Conservation (phyloP, 1,284 basidiomycete species). For the Malassezia obtusa region DNA sequence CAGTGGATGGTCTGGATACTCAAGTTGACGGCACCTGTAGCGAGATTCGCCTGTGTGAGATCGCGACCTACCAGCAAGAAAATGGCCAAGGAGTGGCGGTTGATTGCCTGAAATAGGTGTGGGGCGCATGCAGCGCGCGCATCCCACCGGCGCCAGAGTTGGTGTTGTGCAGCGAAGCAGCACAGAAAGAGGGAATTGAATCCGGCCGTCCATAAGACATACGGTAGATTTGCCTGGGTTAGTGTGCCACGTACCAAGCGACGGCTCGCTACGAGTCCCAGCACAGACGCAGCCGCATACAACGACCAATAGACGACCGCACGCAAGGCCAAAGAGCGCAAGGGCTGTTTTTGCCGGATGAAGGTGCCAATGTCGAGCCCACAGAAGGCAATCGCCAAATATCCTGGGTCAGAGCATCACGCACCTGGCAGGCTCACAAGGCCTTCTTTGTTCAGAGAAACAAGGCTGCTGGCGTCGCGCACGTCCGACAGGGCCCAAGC, state of each 20-base stretch:
- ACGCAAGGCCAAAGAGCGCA: neutral
- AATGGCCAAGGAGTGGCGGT: conserved; percentile 65
- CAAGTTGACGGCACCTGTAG: conserved; percentile 77
- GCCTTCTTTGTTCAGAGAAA: conserved; percentile 87
- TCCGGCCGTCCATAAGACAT: conserved; percentile 78
- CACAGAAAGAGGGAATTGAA: conserved; percentile 81
- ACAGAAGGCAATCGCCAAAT: conserved; percentile 76
- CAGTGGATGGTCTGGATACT: conserved; percentile 73
- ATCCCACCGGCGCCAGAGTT: conserved; percentile 16
- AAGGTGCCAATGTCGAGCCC: conserved; percentile 73
- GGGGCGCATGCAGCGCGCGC: neutral
- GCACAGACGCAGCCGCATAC: neutral
- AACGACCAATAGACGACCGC: neutral
- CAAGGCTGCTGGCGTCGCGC: conserved; percentile 53
- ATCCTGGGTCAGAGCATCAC: conserved; percentile 56
- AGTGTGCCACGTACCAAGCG: conserved; percentile 15
- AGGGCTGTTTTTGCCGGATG: conserved; percentile 56
- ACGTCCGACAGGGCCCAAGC: conserved; percentile 24
- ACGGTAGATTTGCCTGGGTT: conserved; percentile 59
- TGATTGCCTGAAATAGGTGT: conserved; percentile 65
- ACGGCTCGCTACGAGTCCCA: conserved; percentile 19
- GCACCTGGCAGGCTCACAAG: conserved; percentile 66
- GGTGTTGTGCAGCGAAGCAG: conserved; percentile 65
- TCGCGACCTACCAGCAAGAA: conserved; percentile 65
- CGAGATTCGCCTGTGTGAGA: conserved; percentile 60